Base-by-base conservation (phyloP, 2,329 filamentous ascomycete species). In the Trichoderma guizhouense region DNA sequence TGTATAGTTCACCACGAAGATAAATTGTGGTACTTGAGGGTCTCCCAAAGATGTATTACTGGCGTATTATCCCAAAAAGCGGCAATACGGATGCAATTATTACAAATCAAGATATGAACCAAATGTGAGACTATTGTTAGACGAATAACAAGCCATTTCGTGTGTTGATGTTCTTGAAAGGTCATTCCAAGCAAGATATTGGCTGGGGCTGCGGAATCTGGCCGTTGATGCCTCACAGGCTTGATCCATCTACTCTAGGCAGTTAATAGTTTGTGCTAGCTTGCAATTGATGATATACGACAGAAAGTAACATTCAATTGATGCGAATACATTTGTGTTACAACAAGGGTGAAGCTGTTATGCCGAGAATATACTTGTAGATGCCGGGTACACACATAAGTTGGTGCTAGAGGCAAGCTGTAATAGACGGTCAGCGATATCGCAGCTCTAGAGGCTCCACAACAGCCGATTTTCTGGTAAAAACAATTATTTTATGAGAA, bases 81-180 rank as follows among this genome's bases (percentile, higher is more conserved):
- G 2, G 0, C 3, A 0, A 3, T 51, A 14, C 11, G 11, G n/a
- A 21, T 47, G 47, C 11, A 51, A 7, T n/a, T 51, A 12, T 51
- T 51, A 21, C 11, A 51, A 51, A 51, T 51, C 2, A 11, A n/a
- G 1, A 51, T 51, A 21, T 14, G 4, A 51, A 12, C 9, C 1
- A 21, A 53, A 24, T 21, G 12, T 21, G 5, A 14, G 11, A 14
- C 2, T 14, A 24, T 21, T 14, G 11, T 6, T 6, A 12, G 5
- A 7, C 1, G 1, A 3, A 11, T 21, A 12, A 53, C 0, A 11
- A 24, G 5, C 2, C 3, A 24, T 24, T 53, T 7, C n/a, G 5
- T 47, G 26, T 26, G 11, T 53, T 3, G 7, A 24, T 53, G 47
- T 53, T 53, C 21, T 14, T 21, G 21, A 53, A 7, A 24, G 21